Percentiles rank a stretch among this genome's conserved stretches.
Evolutionary conservation across 139 green algal genomes (phyloP).

Genomic region (Mesostigma viride): DNA sequence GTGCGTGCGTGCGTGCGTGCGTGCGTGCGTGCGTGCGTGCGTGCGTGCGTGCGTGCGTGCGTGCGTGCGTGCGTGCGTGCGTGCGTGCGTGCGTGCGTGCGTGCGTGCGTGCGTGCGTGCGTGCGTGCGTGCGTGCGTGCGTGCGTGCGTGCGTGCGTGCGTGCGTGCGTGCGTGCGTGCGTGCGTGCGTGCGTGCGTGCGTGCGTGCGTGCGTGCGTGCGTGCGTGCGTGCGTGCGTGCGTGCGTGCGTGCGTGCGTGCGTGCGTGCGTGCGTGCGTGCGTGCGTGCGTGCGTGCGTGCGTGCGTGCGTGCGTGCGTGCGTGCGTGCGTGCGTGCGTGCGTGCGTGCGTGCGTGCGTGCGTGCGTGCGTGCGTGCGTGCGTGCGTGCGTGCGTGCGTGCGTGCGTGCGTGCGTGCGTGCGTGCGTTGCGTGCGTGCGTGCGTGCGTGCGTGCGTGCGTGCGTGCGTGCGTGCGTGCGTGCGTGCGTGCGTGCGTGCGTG

Average conservation of each 20-base stretch:
- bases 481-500: slow-evolving; percentile 6
- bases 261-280: not conserved
- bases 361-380: not conserved
- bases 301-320: not conserved
- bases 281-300: slow-evolving; percentile 4
- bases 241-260: not conserved
- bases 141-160: slow-evolving; percentile 6
- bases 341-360: not conserved
- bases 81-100: slow-evolving; percentile 6
- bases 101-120: slow-evolving; percentile 6
- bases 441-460: slow-evolving; percentile 5
- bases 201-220: slow-evolving; percentile 6
- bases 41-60: slow-evolving; percentile 6
- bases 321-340: not conserved
- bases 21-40: slow-evolving; percentile 6
- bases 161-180: slow-evolving; percentile 6
- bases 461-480: slow-evolving; percentile 8
- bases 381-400: slow-evolving; percentile 1
- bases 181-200: slow-evolving; percentile 6
- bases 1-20: slow-evolving; percentile 6
- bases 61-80: slow-evolving; percentile 6
- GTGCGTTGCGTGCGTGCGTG: slow-evolving; percentile 3
- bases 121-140: slow-evolving; percentile 6
- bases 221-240: slow-evolving; percentile 6
- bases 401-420: slow-evolving; percentile 1